These are phyloP conservation scores for Magnusiomyces ingens DNA, from an alignment of 1,139 yeast genomes.

Conservation along the genomic window DNA sequence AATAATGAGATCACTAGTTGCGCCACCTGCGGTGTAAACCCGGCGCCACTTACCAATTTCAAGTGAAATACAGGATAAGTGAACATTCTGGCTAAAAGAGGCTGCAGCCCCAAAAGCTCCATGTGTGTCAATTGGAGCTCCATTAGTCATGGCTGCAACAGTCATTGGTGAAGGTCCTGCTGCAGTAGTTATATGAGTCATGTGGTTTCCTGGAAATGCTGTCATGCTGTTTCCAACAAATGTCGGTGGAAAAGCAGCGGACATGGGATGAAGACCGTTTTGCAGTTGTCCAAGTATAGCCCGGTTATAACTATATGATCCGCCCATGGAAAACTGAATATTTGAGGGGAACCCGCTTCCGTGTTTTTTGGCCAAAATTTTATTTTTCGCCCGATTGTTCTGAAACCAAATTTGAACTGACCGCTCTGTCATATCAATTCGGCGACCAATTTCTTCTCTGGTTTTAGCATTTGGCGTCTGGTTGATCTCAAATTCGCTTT, in stretches of 20 bases:
- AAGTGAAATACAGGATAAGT: constrained; percentile 25
- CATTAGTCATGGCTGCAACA: too few relatives aligned
- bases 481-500: constrained; percentile 63
- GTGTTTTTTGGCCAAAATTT: constrained; percentile 36
- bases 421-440: constrained; percentile 82
- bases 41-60: constrained; percentile 32
- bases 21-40: constrained; percentile 15
- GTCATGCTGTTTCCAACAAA: neutral
- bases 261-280: constrained; percentile 3
- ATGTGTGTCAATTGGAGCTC: neutral
- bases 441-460: constrained; percentile 63
- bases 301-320: neutral
- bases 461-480: constrained; percentile 45
- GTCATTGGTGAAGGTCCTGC: neutral
- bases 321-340: neutral
- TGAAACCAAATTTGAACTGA: constrained; percentile 96
- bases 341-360: neutral
- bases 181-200: neutral
- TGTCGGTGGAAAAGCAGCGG: neutral
- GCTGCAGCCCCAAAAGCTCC: neutral
- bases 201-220: neutral
- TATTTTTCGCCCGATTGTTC: constrained; percentile 75
- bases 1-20: constrained; percentile 24
- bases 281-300: neutral
- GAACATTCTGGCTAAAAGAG: constrained; percentile 10